These are phyloP conservation scores for Cyberlindnera xishuangbannaensis DNA, from an alignment of 805 yeast genomes.

Conservation along the genomic window DNA sequence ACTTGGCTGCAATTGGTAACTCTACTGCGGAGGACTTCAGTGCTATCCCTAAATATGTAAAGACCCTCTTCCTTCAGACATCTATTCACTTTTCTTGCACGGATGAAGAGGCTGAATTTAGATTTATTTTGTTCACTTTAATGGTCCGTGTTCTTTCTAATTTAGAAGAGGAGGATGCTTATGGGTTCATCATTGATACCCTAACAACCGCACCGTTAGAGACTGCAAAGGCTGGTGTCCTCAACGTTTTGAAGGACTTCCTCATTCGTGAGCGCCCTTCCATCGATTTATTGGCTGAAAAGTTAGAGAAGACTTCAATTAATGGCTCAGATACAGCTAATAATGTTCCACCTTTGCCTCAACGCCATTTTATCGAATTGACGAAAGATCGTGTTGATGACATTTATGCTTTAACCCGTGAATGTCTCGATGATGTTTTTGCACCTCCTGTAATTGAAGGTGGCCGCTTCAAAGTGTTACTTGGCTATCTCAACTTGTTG, in stretches of 20 bases:
- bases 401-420: slow-evolving; percentile 37
- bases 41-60: slow-evolving; percentile 28
- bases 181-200: slow-evolving; percentile 57
- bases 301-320: slow-evolving; percentile 6
- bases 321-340: slow-evolving; percentile 6
- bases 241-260: slow-evolving; percentile 67
- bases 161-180: slow-evolving; percentile 50
- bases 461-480: slow-evolving; percentile 35
- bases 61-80: slow-evolving; percentile 36
- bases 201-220: slow-evolving; percentile 61
- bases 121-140: slow-evolving; percentile 49
- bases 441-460: slow-evolving; percentile 18
- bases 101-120: slow-evolving; percentile 31
- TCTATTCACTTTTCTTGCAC: slow-evolving; percentile 33
- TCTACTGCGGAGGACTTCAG: slow-evolving; percentile 18
- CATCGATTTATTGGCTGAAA: slow-evolving; percentile 9
- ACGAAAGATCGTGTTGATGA: slow-evolving; percentile 36
- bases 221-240: slow-evolving; percentile 50
- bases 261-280: slow-evolving; percentile 32
- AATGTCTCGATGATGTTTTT: slow-evolving; percentile 29
- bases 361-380: slow-evolving; percentile 39
- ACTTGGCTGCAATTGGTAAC: slow-evolving; percentile 30
- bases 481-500: slow-evolving; percentile 54
- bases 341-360: slow-evolving; percentile 33
- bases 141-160: slow-evolving; percentile 57